phyloP scores from a whole-genome alignment of 2,329 filamentous ascomycete species.

The Rhynchosporium secalis region DNA sequence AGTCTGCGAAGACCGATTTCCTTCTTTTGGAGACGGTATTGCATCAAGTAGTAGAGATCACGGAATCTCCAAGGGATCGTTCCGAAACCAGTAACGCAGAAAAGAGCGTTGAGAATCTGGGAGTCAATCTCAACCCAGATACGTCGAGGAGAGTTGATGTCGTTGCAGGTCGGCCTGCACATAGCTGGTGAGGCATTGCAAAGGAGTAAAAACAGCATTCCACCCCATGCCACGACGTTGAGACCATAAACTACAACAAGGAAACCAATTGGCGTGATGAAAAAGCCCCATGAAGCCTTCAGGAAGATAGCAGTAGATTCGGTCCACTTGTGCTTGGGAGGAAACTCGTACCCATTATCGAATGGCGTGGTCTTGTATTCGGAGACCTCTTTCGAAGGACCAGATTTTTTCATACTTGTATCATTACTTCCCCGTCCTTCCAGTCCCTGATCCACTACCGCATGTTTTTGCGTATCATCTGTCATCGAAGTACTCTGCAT shows the following conservation, averaged over 20 bases:
- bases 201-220: conserved; percentile 84
- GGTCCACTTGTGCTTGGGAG: conserved; percentile 59
- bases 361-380: conserved; percentile 44
- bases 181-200: conserved; percentile 73
- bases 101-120: conserved; percentile 80
- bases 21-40: conserved; percentile 58
- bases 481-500: conserved; percentile 13
- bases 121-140: conserved; percentile 85
- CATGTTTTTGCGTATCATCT: conserved; percentile 15
- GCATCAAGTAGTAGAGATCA: conserved; percentile 72
- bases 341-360: conserved; percentile 66
- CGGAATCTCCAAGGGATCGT: conserved; percentile 82
- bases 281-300: conserved; percentile 69
- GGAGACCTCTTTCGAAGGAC: conserved; percentile 21
- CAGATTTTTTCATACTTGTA: conserved; percentile 25
- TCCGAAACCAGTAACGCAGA: conserved; percentile 85
- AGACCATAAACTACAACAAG: conserved; percentile 76
- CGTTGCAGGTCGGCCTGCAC: conserved; percentile 69
- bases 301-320: conserved; percentile 59
- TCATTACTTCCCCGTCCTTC: conserved; percentile 31
- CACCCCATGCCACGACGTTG: conserved; percentile 85
- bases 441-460: conserved; percentile 16
- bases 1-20: conserved; percentile 62
- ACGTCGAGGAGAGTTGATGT: conserved; percentile 73
- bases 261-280: conserved; percentile 73